Conservation (phyloP, 345 rosid species). For the Hypericum perforatum region DNA sequence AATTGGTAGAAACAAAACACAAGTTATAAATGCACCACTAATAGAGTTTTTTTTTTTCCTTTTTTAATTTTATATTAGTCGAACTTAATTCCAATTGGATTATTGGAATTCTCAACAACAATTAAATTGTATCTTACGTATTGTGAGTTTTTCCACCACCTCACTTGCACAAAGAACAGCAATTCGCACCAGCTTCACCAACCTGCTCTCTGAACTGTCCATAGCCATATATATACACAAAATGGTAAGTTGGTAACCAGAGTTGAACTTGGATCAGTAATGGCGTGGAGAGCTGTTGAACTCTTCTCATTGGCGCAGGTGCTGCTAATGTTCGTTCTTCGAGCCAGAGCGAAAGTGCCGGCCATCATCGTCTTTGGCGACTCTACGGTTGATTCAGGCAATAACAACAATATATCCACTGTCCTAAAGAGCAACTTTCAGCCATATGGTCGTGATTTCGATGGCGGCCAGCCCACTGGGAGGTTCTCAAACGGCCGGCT, state of each 20-base stretch:
- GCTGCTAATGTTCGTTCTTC: neutral
- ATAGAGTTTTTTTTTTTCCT: no score
- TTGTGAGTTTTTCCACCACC: slow-evolving; percentile 4
- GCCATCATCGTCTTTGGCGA: slow-evolving; percentile 4
- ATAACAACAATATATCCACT: slow-evolving; percentile 61
- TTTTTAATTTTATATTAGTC: slow-evolving; percentile 2
- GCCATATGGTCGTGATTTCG: slow-evolving; percentile 76
- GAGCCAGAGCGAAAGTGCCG: neutral
- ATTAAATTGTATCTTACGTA: slow-evolving; percentile 4
- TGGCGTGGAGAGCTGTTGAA: no score
- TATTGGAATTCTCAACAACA: slow-evolving; percentile 25
- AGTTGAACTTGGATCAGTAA: no score
- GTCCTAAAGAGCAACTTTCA: slow-evolving; percentile 53
- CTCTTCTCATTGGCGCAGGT: no score
- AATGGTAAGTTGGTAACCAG: no score
- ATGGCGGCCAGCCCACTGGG: slow-evolving; percentile 50
- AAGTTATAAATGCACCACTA: no score
- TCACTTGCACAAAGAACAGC: slow-evolving; percentile 4
- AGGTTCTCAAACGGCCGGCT: slow-evolving; percentile 74
- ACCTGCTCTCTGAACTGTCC: slow-evolving; percentile 5
- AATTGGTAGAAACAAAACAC: no score
- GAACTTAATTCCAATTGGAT: neutral
- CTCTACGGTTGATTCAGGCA: neutral
- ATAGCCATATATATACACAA: no score
- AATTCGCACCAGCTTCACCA: slow-evolving; percentile 29